Percentiles rank a stretch among this genome's conserved stretches.
Conservation (phyloP, 345 rosid species). For the Salix purpurea region DNA sequence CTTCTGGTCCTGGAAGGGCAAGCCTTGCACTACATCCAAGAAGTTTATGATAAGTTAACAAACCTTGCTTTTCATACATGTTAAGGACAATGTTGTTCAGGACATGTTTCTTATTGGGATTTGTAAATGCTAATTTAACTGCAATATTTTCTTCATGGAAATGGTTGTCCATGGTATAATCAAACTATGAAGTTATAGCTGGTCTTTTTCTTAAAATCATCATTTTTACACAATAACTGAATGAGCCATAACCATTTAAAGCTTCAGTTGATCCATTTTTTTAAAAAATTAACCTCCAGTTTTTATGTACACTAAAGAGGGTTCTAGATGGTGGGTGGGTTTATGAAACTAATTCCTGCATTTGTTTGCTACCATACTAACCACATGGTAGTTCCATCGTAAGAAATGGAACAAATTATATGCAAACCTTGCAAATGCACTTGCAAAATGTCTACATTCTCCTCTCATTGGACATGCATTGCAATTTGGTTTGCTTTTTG, state of each 20-base stretch:
- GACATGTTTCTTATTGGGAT: background rate
- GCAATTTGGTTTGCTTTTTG: conserved; percentile 70
- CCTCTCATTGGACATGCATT: conserved; percentile 73
- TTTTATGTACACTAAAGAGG: background rate
- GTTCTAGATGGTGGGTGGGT: conserved; percentile 7
- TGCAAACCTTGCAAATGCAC: conserved; percentile 69
- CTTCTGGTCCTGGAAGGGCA: conserved; percentile 81
- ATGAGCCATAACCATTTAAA: background rate
- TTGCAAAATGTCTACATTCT: conserved; percentile 72
- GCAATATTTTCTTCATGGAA: conserved; percentile 2
- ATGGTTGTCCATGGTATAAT: background rate
- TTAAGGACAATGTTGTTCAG: conserved; percentile 4
- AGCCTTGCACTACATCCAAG: conserved; percentile 72
- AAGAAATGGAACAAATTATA: conserved; percentile 8
- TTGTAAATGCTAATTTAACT: background rate
- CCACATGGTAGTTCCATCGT: background rate
- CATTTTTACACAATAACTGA: background rate
- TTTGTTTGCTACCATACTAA: background rate
- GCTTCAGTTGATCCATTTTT: background rate
- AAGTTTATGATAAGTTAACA: conserved; percentile 8
- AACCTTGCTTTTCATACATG: background rate
- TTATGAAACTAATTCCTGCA: background rate
- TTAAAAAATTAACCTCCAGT: background rate
- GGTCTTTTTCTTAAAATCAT: background rate
- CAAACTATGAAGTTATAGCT: background rate